Base-by-base conservation (phyloP, 2,329 filamentous ascomycete species). In the Hymenoscyphus linearis region DNA sequence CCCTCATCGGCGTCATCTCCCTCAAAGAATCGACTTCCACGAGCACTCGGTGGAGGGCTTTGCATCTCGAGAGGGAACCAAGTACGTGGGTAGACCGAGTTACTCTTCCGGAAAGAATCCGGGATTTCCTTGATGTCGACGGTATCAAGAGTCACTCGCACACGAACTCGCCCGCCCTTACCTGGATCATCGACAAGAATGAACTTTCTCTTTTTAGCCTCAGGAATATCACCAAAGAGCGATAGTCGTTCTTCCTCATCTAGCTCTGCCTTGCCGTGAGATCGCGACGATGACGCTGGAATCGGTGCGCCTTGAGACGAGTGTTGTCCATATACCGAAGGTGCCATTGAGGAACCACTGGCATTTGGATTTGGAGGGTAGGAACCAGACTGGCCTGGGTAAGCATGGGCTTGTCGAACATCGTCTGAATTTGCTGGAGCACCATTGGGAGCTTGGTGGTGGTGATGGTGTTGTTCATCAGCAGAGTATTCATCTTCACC, bases 21-120 rank as follows among this genome's bases (percentile, higher is more conserved):
- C 60, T 85, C 81, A 74, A 93, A 91, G 74, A 92, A 93, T 37
- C 86, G 83, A 64, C 85, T 86, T 16, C 89, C 88, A 0, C 87
- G 87, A 1, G 90, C 86, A 58, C 86, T 89, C 0, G 89, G 88
- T 13, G 91, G 89, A 7, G 90, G 89, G 62, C 87, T 89, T 71
- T 93, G 91, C 91, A 96, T 96, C 77, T 97, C 91, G 52, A 91
- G 86, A 0, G 93, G 91, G 73, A 95, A 96, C 77, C 93, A 98
- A 60, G 90, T 93, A 55, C 92, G 88, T 9, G 93, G 93, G 71
- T 88, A 98, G 2, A 98, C 93, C 10, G 90, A 91, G 69, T 93
- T 93, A 60, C 85, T 86, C 76, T 92, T 92, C 67, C 93, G 90
- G 78, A 96, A 97, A 16, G 91, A 95, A 74, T 98, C 93, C 1